These are phyloP conservation scores for Penicillium nucicola DNA, from an alignment of 495 filamentous ascomycete species.

Conservation along the genomic window DNA sequence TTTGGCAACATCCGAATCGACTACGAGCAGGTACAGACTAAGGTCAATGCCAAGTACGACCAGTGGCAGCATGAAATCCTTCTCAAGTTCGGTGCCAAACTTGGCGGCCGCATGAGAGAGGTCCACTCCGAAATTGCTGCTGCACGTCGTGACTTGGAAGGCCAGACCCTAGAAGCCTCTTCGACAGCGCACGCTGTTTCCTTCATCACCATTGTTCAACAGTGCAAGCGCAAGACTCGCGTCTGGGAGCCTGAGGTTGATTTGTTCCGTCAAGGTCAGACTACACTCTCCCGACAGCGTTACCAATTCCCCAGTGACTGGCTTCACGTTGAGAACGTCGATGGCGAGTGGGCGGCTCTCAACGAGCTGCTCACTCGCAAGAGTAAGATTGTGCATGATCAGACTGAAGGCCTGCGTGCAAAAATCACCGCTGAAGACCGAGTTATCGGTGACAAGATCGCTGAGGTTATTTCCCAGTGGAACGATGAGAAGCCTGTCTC, in stretches of 20 bases:
- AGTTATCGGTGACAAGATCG: conserved; percentile 81
- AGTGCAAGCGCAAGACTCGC: conserved; percentile 87
- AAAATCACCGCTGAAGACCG: conserved; percentile 95
- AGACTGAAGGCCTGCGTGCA: conserved; percentile 91
- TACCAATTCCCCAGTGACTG: conserved; percentile 92
- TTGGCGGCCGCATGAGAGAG: conserved; percentile 88
- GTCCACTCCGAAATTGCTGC: conserved; percentile 84
- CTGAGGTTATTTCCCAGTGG: conserved; percentile 79
- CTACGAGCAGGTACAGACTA: conserved; percentile 96
- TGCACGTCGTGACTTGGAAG: conserved; percentile 82
- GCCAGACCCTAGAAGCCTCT: conserved; percentile 82
- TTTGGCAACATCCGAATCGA: conserved; percentile 94
- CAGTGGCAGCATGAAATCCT: conserved; percentile 99
- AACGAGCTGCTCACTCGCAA: conserved; percentile 87
- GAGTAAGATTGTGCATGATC: conserved; percentile 89
- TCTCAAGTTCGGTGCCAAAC: conserved; percentile 81
- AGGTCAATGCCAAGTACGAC: conserved; percentile 97
- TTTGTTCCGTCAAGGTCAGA: conserved; percentile 91
- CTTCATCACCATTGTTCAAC: conserved; percentile 97
- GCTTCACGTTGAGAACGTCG: conserved; percentile 90
- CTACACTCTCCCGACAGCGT: conserved; percentile 79
- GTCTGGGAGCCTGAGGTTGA: conserved; percentile 94
- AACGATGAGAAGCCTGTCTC: conserved; percentile 95
- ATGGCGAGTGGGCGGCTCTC: conserved; percentile 86
- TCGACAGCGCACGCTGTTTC: conserved; percentile 95